phyloP scores from a whole-genome alignment of 331 rosid species.

The Acacia concinna region DNA sequence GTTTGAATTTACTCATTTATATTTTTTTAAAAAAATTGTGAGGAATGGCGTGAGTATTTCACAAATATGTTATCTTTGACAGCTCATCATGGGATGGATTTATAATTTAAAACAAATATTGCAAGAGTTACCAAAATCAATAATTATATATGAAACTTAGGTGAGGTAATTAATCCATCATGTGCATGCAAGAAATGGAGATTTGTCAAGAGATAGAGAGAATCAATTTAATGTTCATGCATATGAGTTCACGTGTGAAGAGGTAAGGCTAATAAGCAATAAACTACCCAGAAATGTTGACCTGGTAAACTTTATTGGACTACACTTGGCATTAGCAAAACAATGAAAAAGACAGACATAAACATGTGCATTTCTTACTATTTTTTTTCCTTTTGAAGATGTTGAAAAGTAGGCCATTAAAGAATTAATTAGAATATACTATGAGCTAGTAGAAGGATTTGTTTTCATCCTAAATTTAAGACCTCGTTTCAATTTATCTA shows the following conservation, averaged over 20 bases:
- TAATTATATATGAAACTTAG: conserved; percentile 26
- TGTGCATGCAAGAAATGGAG: conserved; percentile 38
- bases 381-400: neutral
- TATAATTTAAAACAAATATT: neutral
- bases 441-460: too few species aligned
- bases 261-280: conserved; percentile 30
- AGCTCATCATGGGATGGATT: neutral
- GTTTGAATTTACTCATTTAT: neutral
- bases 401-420: neutral
- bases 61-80: neutral
- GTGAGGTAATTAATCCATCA: conserved; percentile 51
- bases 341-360: neutral
- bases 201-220: conserved; percentile 36
- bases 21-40: neutral
- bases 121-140: conserved; percentile 18
- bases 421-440: neutral
- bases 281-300: conserved; percentile 19
- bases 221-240: conserved; percentile 26
- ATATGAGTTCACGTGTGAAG: conserved; percentile 34
- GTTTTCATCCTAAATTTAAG: neutral
- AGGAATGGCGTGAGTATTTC: neutral
- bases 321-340: neutral
- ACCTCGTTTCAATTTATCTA: too few species aligned
- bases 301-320: conserved; percentile 30
- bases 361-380: neutral